phyloP scores from a whole-genome alignment of 164 flowering plant species.

The Macadamia tetraphylla region DNA sequence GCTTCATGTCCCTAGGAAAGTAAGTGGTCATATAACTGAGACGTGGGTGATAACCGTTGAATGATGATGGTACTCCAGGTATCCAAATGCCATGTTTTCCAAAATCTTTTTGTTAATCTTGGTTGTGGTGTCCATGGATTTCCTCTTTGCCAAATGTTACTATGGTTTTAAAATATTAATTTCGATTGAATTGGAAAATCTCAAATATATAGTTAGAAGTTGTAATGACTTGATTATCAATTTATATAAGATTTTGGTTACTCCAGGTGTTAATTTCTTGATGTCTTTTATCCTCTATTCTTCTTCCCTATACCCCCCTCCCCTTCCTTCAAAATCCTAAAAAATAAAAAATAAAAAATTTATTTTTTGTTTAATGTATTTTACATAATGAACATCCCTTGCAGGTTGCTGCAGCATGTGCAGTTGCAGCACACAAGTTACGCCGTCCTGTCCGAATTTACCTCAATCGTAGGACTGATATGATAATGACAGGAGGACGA shows the following conservation, averaged over 20 bases:
- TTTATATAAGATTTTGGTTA: neutral
- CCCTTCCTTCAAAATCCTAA: too few species aligned
- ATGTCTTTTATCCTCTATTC: neutral
- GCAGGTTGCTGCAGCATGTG: conserved; percentile 85
- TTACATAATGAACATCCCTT: neutral
- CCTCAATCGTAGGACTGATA: conserved; percentile 74
- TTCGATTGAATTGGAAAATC: neutral
- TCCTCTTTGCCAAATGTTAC: too few species aligned
- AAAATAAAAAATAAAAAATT: too few species aligned
- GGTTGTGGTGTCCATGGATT: too few species aligned
- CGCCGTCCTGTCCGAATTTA: conserved; percentile 66
- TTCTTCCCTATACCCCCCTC: too few species aligned
- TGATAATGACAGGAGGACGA: conserved; percentile 86
- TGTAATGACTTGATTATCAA: neutral
- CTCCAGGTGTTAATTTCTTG: neutral
- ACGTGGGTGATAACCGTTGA: too few species aligned
- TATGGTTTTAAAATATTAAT: too few species aligned
- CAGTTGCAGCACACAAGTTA: conserved; percentile 78
- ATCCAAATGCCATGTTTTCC: too few species aligned
- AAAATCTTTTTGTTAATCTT: neutral
- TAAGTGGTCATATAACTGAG: too few species aligned
- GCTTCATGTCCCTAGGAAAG: too few species aligned
- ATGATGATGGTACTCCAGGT: too few species aligned
- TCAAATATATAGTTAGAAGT: neutral
- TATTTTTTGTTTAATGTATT: too few species aligned